phyloP scores from a whole-genome alignment of 1,139 yeast species.

The Hyphopichia khmerensis region DNA sequence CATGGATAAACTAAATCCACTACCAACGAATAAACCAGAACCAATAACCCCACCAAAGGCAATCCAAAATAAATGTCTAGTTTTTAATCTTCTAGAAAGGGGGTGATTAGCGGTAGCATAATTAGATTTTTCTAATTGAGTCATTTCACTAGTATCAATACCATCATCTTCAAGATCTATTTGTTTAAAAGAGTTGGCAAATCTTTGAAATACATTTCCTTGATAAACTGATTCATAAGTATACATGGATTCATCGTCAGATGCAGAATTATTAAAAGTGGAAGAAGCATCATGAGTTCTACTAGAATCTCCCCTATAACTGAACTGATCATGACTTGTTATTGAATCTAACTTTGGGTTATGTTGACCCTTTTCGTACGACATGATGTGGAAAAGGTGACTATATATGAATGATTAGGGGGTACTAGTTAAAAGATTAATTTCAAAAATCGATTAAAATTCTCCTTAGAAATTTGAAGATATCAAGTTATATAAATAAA shows the following conservation, averaged over 20 bases:
- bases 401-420: background rate
- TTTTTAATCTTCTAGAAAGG: constrained; percentile 34
- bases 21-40: constrained; percentile 60
- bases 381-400: background rate
- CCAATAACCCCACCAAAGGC: constrained; percentile 44
- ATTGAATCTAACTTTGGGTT: background rate
- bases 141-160: constrained; percentile 28
- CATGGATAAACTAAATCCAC: constrained; percentile 62
- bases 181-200: constrained; percentile 41
- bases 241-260: constrained; percentile 2
- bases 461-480: no score
- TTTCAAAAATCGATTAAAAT: no score
- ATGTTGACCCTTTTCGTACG: background rate
- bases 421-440: no score
- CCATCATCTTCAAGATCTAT: constrained; percentile 36
- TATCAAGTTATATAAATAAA: no score
- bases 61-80: constrained; percentile 45
- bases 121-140: constrained; percentile 35
- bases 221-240: constrained; percentile 3
- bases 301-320: background rate
- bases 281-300: background rate
- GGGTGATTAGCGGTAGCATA: constrained; percentile 40
- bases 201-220: constrained; percentile 14
- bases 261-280: background rate
- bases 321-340: constrained; percentile 2